Percentiles rank a stretch among this genome's conserved stretches.
These are phyloP conservation scores for Salix udensis DNA, from an alignment of 345 rosid genomes.

Conservation along the genomic window DNA sequence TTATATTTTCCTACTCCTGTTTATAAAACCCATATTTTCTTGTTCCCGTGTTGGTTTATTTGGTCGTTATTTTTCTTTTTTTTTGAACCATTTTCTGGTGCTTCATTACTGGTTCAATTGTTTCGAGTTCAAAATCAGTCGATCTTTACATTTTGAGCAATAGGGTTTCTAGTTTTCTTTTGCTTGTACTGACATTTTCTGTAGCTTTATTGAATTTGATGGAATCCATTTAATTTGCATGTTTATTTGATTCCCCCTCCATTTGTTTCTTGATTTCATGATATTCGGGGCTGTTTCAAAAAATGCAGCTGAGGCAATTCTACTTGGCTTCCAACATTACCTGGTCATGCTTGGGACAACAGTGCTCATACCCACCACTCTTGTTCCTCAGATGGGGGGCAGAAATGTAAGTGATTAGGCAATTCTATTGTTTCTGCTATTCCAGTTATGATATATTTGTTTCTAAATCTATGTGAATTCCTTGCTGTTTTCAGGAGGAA, in stretches of 20 bases:
- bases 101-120: not conserved
- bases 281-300: conserved; percentile 14
- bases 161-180: not conserved
- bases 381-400: conserved; percentile 98
- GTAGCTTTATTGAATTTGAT: not conserved
- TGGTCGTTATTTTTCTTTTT: not conserved
- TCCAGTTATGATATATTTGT: not conserved
- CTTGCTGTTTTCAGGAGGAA: conserved; percentile 52
- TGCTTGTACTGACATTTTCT: not conserved
- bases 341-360: conserved; percentile 96
- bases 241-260: not conserved
- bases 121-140: not conserved
- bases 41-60: conserved; percentile 4
- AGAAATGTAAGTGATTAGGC: conserved; percentile 52
- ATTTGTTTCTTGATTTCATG: conserved; percentile 8
- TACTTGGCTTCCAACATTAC: conserved; percentile 93
- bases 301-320: conserved; percentile 83
- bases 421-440: conserved; percentile 16
- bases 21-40: not conserved
- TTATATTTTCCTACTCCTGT: not conserved
- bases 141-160: not conserved
- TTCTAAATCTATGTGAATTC: not conserved
- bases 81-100: not conserved
- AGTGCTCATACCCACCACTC: conserved; percentile 70
- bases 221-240: not conserved